Percentiles rank a stretch among this genome's conserved stretches.
These are phyloP conservation scores for Fulvia fulva DNA, from an alignment of 2,329 filamentous ascomycete species.

Conservation along the genomic window DNA sequence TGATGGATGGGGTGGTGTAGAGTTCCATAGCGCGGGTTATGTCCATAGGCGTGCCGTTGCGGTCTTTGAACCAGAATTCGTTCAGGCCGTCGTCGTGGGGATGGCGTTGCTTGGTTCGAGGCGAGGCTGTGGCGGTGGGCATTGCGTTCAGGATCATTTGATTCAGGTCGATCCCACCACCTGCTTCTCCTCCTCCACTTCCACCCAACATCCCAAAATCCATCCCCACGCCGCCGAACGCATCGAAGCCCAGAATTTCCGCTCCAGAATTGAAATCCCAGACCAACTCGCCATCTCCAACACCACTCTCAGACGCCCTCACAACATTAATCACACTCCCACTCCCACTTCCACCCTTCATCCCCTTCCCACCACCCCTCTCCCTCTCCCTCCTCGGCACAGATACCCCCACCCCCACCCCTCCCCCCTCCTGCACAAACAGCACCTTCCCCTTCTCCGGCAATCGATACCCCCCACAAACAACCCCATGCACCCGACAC, in stretches of 20 bases:
- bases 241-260: not conserved
- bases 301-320: not conserved
- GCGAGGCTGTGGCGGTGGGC: not conserved
- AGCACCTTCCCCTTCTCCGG: constrained; percentile 23
- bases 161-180: not conserved
- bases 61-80: not conserved
- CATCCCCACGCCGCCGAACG: not conserved
- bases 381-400: constrained; percentile 11
- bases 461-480: constrained; percentile 31
- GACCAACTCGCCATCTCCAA: not conserved
- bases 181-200: not conserved
- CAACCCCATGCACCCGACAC: constrained; percentile 30
- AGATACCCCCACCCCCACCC: no score
- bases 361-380: not conserved
- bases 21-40: constrained; percentile 9
- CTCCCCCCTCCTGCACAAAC: constrained; percentile 28
- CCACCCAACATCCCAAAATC: not conserved
- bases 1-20: constrained; percentile 8
- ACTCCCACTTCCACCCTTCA: not conserved
- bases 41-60: constrained; percentile 1
- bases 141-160: not conserved
- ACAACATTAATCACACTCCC: not conserved
- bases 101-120: not conserved
- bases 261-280: not conserved
- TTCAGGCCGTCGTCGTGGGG: not conserved